phyloP scores from a whole-genome alignment of 371 early-diverging fungal genomes.

The Rhizopus sp. region DNA sequence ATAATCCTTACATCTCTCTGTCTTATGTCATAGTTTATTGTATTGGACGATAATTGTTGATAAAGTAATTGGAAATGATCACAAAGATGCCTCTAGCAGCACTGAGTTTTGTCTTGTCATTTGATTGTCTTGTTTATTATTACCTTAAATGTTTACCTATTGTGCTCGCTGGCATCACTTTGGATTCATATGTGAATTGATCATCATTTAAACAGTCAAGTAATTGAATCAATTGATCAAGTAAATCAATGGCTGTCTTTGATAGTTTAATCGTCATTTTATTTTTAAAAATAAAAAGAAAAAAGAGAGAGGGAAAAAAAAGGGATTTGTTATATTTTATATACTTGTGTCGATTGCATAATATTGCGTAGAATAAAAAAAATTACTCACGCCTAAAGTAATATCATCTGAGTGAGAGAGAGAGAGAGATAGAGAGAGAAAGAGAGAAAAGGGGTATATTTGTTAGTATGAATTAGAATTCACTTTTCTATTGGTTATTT shows the following conservation, averaged over 20 bases:
- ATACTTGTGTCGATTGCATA: too few species aligned
- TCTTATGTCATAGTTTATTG: conserved; percentile 51
- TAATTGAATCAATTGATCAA: conserved; percentile 24
- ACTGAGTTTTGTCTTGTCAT: background rate
- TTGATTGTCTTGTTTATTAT: conserved; percentile 30
- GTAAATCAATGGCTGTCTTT: conserved; percentile 9
- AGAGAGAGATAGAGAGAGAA: too few species aligned
- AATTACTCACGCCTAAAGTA: too few species aligned
- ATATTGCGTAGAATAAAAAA: too few species aligned
- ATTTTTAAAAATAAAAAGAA: conserved; percentile 2
- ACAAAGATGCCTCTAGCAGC: conserved; percentile 31
- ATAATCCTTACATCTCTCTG: conserved; percentile 40
- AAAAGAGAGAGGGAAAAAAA: conserved; percentile 1
- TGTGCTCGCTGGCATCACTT: conserved; percentile 60
- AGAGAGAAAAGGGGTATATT: too few species aligned
- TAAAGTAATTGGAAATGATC: conserved; percentile 48
- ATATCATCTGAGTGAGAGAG: too few species aligned
- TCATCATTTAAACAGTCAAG: conserved; percentile 8
- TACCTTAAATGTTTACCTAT: conserved; percentile 72
- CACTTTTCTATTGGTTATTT: too few species aligned
- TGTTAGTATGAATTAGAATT: too few species aligned
- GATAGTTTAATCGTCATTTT: background rate
- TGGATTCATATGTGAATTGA: conserved; percentile 47
- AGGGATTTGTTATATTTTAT: background rate
- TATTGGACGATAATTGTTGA: conserved; percentile 22